Evolutionary conservation across 306 rosid species (phyloP).

Genomic region (Oxytropis ochrocephala): DNA sequence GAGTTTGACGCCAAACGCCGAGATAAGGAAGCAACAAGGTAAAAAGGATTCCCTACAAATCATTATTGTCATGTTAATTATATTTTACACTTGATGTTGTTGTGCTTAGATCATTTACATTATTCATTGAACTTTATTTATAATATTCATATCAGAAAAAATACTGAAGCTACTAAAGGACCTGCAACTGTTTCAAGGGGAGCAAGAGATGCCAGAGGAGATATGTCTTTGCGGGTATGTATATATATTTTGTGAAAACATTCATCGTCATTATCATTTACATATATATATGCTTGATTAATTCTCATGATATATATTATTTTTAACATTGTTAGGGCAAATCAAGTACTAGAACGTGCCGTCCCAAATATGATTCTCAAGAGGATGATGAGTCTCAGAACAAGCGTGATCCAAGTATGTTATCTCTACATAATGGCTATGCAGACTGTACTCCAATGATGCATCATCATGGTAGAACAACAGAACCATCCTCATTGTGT

Average conservation of each 20-base stretch:
- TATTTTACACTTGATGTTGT: not conserved
- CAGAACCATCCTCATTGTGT: constrained; percentile 21
- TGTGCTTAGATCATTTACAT: not conserved
- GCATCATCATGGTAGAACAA: constrained; percentile 21
- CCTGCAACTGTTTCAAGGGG: constrained; percentile 58
- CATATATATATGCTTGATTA: not conserved
- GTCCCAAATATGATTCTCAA: constrained; percentile 25
- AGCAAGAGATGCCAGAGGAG: constrained; percentile 36
- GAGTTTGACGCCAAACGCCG: constrained; percentile 70
- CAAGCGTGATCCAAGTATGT: constrained; percentile 26
- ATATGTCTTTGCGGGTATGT: constrained; percentile 41
- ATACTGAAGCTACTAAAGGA: constrained; percentile 41
- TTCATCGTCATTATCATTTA: not conserved
- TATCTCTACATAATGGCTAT: constrained; percentile 25
- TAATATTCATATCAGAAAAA: constrained; percentile 42
- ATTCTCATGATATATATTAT: constrained; percentile 17
- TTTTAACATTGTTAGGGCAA: constrained; percentile 39
- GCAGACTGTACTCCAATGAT: constrained; percentile 37
- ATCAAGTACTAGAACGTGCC: constrained; percentile 32
- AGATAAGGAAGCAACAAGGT: constrained; percentile 63
- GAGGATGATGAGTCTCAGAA: constrained; percentile 37
- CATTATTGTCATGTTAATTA: not conserved
- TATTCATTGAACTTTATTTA: not conserved
- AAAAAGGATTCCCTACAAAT: not conserved
- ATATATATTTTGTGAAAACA: not conserved